These are phyloP conservation scores for Acacia acuminata DNA, from an alignment of 306 rosid species.

Conservation along the genomic window DNA sequence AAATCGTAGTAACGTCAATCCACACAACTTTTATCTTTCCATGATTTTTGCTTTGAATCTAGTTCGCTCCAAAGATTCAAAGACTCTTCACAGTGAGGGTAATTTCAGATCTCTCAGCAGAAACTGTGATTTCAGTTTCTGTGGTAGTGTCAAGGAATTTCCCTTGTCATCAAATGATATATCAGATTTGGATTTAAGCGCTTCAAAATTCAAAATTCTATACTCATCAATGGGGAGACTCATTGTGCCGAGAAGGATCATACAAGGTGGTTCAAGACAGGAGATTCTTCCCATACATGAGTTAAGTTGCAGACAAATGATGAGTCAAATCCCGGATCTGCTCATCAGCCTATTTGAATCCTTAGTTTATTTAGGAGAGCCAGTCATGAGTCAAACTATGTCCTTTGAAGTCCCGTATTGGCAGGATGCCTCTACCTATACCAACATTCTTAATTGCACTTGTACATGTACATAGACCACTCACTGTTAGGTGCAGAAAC, in stretches of 20 bases:
- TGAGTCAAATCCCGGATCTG: not conserved
- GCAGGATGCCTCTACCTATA: too few relatives aligned
- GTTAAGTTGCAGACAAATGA: not conserved
- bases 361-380: not conserved
- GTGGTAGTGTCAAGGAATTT: too few relatives aligned
- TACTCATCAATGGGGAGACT: not conserved
- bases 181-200: too few relatives aligned
- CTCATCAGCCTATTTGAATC: not conserved
- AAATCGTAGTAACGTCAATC: slow-evolving; percentile 11
- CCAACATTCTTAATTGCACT: too few relatives aligned
- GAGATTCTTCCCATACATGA: not conserved
- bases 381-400: not conserved
- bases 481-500: too few relatives aligned
- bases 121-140: too few relatives aligned
- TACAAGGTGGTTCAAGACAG: not conserved
- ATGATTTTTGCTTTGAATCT: not conserved
- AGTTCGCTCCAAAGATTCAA: too few relatives aligned
- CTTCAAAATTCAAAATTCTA: not conserved
- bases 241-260: not conserved
- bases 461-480: too few relatives aligned
- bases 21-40: not conserved
- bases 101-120: too few relatives aligned
- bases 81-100: too few relatives aligned
- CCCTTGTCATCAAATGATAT: too few relatives aligned
- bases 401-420: too few relatives aligned